Evolutionary conservation across 176 grass and related monocot genomes (phyloP), one percentile per base, ranked within the genome.

Genomic region (maize (Zea mays)): DNA sequence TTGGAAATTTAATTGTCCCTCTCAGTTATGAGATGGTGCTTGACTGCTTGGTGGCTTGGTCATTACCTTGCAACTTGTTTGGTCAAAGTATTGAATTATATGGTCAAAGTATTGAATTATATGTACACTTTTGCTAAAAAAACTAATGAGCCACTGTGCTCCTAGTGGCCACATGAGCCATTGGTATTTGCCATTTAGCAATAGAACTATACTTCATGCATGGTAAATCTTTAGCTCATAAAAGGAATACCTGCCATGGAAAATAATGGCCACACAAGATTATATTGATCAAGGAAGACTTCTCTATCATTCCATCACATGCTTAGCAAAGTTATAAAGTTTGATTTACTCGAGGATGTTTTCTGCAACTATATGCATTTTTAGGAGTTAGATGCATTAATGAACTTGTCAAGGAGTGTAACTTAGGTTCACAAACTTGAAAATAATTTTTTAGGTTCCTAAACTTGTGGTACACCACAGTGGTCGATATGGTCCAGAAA

Each of bases 341-440:
- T 59, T 74, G 19, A 74, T 59, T 74, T 74, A 59, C 54, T 74
- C 36, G 17, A 43, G 10, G 10, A 43, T 74, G 38, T 14, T 57
- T 59, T 20, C 52, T 65, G 19, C 9, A 39, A 9, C 46, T 35
- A 15, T 45, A 19, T 2, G 45, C 17, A 20, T 72, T 3, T 51
- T 65, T 27, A 27, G 27, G 27, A 27, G 27, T 27, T 27, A 27
- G 27, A 27, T 27, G 27, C 27, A 27, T 27, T 27, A 27, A 1
- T 27, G 27, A 27, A 27, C 27, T 27, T 27, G 27, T 27, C 27
- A 27, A 27, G 27, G 27, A 27, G 27, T 27, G 27, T 27, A 27
- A 27, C 27, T 27, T 27, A 27, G 27, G 27, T 27, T 27, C 27
- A 27, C 27, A 1, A 27, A 27, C 27, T 27, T 27, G 27, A 27